Percentiles rank a stretch among this genome's conserved stretches.
Evolutionary conservation across 208 protist genomes (phyloP).

Genomic region (Trypanosoma mega): DNA sequence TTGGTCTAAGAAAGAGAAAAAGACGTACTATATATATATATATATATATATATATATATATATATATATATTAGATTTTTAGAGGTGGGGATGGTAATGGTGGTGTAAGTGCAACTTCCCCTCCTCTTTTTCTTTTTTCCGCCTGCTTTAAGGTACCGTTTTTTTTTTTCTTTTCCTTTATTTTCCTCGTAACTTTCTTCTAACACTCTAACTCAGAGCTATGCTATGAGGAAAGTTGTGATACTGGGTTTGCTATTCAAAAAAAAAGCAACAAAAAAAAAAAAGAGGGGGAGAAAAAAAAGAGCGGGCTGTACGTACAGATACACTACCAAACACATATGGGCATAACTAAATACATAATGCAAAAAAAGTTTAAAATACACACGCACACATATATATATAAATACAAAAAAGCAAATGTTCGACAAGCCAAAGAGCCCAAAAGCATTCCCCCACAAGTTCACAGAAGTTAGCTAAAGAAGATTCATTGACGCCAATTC

Average conservation of each 20-base stretch:
- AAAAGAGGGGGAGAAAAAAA: constrained; percentile 15
- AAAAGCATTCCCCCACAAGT: no score
- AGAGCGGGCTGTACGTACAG: no score
- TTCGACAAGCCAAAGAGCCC: constrained; percentile 9
- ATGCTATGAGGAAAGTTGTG: no score
- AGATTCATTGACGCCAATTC: constrained; percentile 63
- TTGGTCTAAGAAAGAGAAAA: no score
- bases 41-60: no score
- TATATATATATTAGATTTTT: no score
- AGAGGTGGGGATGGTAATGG: no score
- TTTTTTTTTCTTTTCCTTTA: background rate
- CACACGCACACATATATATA: constrained; percentile 8
- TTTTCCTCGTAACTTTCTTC: background rate
- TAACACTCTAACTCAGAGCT: no score
- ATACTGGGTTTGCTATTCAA: background rate
- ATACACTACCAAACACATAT: no score
- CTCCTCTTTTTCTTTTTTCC: constrained; percentile 11
- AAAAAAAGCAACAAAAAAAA: constrained; percentile 4
- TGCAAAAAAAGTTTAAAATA: background rate
- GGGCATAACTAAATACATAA: background rate
- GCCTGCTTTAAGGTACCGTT: background rate
- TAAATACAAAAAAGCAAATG: background rate
- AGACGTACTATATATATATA: no score
- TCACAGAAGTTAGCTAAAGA: constrained; percentile 39
- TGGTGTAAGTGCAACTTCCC: background rate